phyloP scores from a whole-genome alignment of 192 early-diverging fungal genomes.

The Coemansia sp. region DNA sequence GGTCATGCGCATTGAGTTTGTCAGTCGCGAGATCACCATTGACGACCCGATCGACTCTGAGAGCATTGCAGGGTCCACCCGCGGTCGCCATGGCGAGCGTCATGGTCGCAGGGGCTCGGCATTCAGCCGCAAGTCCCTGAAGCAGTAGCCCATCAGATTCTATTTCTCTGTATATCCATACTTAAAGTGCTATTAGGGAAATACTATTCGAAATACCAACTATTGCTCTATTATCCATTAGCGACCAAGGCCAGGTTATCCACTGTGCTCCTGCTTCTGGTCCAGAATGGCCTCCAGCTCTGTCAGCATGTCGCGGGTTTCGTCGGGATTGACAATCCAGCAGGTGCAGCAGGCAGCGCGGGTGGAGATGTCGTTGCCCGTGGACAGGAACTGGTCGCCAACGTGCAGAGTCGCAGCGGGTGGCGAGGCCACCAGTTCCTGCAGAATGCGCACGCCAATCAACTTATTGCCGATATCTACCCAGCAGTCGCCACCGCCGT shows the following conservation, averaged over 20 bases:
- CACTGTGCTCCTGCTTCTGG: not conserved
- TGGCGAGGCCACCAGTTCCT: slow-evolving; percentile 59
- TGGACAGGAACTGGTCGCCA: slow-evolving; percentile 89
- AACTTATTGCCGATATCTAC: slow-evolving; percentile 94
- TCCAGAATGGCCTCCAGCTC: slow-evolving; percentile 55
- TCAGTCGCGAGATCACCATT: slow-evolving; percentile 7
- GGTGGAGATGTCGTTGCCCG: slow-evolving; percentile 88
- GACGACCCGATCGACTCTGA: slow-evolving; percentile 22
- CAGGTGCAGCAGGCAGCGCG: slow-evolving; percentile 80
- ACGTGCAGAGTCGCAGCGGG: slow-evolving; percentile 75
- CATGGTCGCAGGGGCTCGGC: slow-evolving; percentile 43
- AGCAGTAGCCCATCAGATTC: not conserved
- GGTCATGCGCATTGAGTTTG: slow-evolving; percentile 24
- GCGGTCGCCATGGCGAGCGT: slow-evolving; percentile 25
- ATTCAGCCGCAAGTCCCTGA: slow-evolving; percentile 48
- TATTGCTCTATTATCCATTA: not conserved
- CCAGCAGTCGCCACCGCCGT: slow-evolving; percentile 89
- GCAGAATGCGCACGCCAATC: slow-evolving; percentile 84
- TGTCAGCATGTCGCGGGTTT: slow-evolving; percentile 72
- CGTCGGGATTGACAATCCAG: slow-evolving; percentile 87
- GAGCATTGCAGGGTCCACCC: slow-evolving; percentile 33
- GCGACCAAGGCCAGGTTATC: not conserved
- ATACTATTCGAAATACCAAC: too few species aligned
- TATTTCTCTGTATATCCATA: not conserved
- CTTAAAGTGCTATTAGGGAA: too few species aligned